A percentile compares a stretch with the other conserved stretches of the same genome.
Evolutionary conservation across 768 basidiomycete genomes (phyloP).

Genomic region (Guyanaporus albipodus): DNA sequence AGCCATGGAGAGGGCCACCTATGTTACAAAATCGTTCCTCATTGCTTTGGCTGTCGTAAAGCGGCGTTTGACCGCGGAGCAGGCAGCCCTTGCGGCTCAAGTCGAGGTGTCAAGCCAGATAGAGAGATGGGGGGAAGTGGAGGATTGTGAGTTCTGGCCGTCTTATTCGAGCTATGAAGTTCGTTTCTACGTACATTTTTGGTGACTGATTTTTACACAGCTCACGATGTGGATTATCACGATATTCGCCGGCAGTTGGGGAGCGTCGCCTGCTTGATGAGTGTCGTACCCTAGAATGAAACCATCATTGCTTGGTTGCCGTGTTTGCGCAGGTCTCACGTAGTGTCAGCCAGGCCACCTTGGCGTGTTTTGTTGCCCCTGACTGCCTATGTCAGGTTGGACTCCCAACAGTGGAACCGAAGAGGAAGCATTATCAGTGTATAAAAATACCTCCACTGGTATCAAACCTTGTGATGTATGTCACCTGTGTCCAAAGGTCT

Average conservation of each 20-base stretch:
- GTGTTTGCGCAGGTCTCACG: conserved; percentile 5
- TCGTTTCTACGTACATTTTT: not conserved
- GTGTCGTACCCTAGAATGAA: conserved; percentile 27
- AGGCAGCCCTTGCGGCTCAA: conserved; percentile 79
- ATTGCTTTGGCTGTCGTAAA: conserved; percentile 82
- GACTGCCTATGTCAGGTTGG: conserved; percentile 10
- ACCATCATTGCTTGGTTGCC: conserved; percentile 2
- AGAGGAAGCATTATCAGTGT: conserved; percentile 7
- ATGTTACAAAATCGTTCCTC: conserved; percentile 87
- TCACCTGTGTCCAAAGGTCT: conserved; percentile 5
- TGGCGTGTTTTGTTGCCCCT: conserved; percentile 3
- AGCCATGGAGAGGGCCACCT: conserved; percentile 92
- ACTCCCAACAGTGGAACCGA: conserved; percentile 11
- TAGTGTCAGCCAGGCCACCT: conserved; percentile 1
- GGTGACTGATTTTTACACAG: conserved; percentile 41
- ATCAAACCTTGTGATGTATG: conserved; percentile 16
- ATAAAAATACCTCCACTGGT: conserved; percentile 16
- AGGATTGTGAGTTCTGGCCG: conserved; percentile 74
- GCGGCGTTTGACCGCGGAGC: conserved; percentile 70
- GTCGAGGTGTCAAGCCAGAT: conserved; percentile 97
- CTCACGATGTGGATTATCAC: conserved; percentile 97
- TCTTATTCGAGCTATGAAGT: conserved; percentile 6
- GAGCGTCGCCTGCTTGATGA: conserved; percentile 65
- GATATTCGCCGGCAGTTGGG: conserved; percentile 86
- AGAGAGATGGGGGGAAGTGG: conserved; percentile 98